These are phyloP conservation scores for Lachnellula arida DNA, from an alignment of 2,329 filamentous ascomycete genomes.

Conservation along the genomic window DNA sequence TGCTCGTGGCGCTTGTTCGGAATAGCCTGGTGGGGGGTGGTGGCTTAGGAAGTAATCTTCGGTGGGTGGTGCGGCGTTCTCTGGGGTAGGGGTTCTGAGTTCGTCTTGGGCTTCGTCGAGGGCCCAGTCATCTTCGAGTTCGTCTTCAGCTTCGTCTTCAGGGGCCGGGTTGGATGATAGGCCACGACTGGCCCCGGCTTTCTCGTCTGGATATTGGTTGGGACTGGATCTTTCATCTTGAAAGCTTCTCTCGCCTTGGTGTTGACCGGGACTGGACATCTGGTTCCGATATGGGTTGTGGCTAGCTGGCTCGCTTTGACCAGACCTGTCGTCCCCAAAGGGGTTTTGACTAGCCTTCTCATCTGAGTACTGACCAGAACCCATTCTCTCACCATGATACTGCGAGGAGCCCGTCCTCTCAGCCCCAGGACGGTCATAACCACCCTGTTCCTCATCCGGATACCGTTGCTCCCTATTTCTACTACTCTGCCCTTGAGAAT, in stretches of 20 bases:
- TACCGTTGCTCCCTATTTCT: neutral
- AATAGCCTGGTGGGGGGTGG: slow-evolving; percentile 1
- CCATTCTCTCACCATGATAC: neutral
- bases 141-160: slow-evolving; percentile 3
- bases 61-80: neutral
- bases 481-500: neutral
- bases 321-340: no score
- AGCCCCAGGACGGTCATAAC: neutral
- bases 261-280: neutral
- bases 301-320: no score
- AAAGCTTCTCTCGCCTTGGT: neutral
- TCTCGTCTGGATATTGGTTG: neutral
- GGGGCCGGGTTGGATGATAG: neutral
- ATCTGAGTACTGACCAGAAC: no score
- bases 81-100: neutral
- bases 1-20: neutral
- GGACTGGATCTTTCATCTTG: neutral
- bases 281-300: neutral
- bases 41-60: slow-evolving; percentile 1
- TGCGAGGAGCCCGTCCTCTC: neutral
- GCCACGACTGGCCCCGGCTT: neutral
- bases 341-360: no score
- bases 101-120: slow-evolving; percentile 11
- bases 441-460: neutral
- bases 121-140: slow-evolving; percentile 1